Base-by-base conservation (phyloP, 2,329 filamentous ascomycete genomes). In the Hansfordia pulvinata region DNA sequence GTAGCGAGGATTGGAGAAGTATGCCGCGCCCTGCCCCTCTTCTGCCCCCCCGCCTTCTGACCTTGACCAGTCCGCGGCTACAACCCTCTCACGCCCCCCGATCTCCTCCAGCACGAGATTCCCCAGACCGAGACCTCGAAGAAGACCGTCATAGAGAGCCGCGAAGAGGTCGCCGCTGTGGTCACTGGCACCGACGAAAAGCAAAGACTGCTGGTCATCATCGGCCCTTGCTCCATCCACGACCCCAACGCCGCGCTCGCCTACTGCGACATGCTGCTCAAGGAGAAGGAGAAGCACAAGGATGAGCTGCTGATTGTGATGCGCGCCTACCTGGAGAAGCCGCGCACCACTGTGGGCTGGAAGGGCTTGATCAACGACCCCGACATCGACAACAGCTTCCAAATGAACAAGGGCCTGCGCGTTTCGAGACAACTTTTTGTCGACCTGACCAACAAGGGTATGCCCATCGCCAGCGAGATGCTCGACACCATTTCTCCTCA, bases 291-390 rank as follows among this genome's bases (percentile, higher is more conserved):
- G 50, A 90, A 92, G 62, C 78, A 93, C 62, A 69, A 80, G 51
- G 70, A 86, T 45, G 84, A 96, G 49, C 69, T 98, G 19, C 67
- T 92, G 42, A 90, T 98, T 41, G 79, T 98, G 35, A 98, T 98
- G 90, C 81, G 90, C 42, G 82, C 84, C 37, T 98, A 98, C 69
- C 74, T 98, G 33, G 90, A 98, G 68, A 98, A 98, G 68, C 90
- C 90, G 13, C 76, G 90, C 37, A 98, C 90, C 16, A 98, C 90
- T 0, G 84, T 98, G 16, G 90, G 90, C 41, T 98, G 90, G 90
- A 98, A 98, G 64, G 90, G 90, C 26, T 63, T 98, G 43, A 93
- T 98, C 62, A 96, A 98, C 53, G 90, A 98, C 56, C 90, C 90
- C 2, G 88, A 96, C 47, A 93, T 98, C 49, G 86, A 96, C 56